These are phyloP conservation scores for Magnusiomyces fungicola DNA, from an alignment of 1,139 yeast genomes.

Conservation along the genomic window DNA sequence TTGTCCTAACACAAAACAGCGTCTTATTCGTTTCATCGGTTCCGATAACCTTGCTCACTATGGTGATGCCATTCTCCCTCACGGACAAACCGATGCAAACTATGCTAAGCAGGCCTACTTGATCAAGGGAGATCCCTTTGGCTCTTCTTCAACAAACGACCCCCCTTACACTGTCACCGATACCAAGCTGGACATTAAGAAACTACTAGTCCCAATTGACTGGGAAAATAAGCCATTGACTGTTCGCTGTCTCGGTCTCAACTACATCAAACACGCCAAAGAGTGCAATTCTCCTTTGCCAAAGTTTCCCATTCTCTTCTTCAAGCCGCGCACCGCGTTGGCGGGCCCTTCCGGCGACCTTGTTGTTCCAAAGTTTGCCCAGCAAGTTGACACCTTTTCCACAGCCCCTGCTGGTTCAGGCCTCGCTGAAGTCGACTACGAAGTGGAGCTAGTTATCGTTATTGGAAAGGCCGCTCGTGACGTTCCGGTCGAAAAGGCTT, in stretches of 20 bases:
- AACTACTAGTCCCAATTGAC: conserved; percentile 22
- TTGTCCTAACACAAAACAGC: too few species aligned
- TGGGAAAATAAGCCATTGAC: conserved; percentile 25
- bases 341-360: conserved; percentile 38
- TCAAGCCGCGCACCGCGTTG: conserved; percentile 40
- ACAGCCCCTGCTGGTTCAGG: conserved; percentile 17
- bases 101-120: conserved; percentile 33
- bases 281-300: conserved; percentile 32
- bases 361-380: conserved; percentile 41
- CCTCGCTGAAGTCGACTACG: conserved; percentile 40
- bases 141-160: background rate
- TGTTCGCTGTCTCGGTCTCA: conserved; percentile 33
- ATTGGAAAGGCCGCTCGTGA: conserved; percentile 45
- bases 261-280: conserved; percentile 29
- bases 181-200: conserved; percentile 4
- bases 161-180: conserved; percentile 6
- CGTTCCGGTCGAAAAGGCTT: conserved; percentile 39
- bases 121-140: conserved; percentile 21
- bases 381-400: conserved; percentile 16
- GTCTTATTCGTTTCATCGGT: conserved; percentile 20
- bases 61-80: conserved; percentile 40
- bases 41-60: conserved; percentile 35
- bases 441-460: conserved; percentile 47
- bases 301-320: conserved; percentile 42
- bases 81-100: conserved; percentile 29